phyloP scores from a whole-genome alignment of 2,329 filamentous ascomycete species.

The Emergomyces orientalis region DNA sequence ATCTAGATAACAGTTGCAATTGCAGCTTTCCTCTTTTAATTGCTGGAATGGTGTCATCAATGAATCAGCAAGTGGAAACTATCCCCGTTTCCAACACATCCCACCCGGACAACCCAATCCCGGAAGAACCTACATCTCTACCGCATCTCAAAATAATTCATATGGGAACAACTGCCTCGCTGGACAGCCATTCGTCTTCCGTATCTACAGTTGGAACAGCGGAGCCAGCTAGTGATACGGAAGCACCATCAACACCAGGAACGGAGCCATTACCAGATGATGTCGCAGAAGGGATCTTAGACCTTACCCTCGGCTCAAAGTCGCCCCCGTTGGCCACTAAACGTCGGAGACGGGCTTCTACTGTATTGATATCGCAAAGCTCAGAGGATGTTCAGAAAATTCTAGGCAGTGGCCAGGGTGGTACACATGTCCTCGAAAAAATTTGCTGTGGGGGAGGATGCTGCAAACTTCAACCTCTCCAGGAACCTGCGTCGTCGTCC shows the following conservation, averaged over 20 bases:
- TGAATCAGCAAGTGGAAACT: conserved; percentile 18
- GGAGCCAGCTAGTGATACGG: conserved; percentile 26
- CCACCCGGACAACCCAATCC: conserved; percentile 40
- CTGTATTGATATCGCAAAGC: conserved; percentile 47
- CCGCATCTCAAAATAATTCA: conserved; percentile 31
- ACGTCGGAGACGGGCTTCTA: conserved; percentile 36
- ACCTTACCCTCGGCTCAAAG: conserved; percentile 16
- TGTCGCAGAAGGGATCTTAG: conserved; percentile 20
- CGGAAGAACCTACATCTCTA: conserved; percentile 37
- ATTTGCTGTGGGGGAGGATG: conserved; percentile 58
- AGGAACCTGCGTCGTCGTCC: conserved; percentile 31
- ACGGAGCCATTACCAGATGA: conserved; percentile 31
- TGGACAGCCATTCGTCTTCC: conserved; percentile 24
- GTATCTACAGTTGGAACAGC: conserved; percentile 24
- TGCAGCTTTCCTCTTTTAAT: neutral
- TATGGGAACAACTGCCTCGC: conserved; percentile 23
- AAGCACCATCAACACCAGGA: conserved; percentile 33
- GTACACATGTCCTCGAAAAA: conserved; percentile 53
- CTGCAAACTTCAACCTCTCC: conserved; percentile 50
- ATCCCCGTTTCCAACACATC: conserved; percentile 34
- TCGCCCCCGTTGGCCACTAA: conserved; percentile 15
- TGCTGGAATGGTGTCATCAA: conserved; percentile 20
- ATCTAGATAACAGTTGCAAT: neutral
- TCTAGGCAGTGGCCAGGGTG: conserved; percentile 45
- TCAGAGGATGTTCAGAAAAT: conserved; percentile 50